These are phyloP conservation scores for Boletellus emodensis DNA, from an alignment of 768 basidiomycete species.

Conservation along the genomic window DNA sequence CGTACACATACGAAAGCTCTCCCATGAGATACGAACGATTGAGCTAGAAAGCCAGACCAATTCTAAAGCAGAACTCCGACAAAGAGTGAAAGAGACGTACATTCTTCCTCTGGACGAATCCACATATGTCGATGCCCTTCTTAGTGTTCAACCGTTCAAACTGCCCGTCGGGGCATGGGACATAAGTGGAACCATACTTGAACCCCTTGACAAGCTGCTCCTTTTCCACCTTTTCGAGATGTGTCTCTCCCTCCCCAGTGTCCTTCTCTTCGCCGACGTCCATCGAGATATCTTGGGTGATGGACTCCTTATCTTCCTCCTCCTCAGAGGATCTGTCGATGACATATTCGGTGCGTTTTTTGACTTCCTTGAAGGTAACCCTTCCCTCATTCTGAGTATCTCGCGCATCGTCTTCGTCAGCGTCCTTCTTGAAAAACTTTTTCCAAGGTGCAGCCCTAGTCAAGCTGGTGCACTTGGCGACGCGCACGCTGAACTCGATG, in stretches of 20 bases:
- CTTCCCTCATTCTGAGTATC: slow-evolving; percentile 29
- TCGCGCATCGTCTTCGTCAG: slow-evolving; percentile 24
- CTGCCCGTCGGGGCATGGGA: slow-evolving; percentile 80
- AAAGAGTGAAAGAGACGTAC: slow-evolving; percentile 37
- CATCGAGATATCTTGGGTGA: slow-evolving; percentile 14
- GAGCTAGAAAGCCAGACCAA: slow-evolving; percentile 46
- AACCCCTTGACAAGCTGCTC: slow-evolving; percentile 78
- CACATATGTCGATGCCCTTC: slow-evolving; percentile 85
- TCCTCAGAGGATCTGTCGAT: slow-evolving; percentile 45
- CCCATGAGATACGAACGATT: slow-evolving; percentile 79
- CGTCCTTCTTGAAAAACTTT: slow-evolving; percentile 38
- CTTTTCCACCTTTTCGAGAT: slow-evolving; percentile 60
- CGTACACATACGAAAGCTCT: slow-evolving; percentile 85
- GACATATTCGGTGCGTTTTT: slow-evolving; percentile 51
- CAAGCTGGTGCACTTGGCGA: slow-evolving; percentile 75
- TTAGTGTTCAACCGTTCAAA: slow-evolving; percentile 70
- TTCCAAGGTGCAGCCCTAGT: slow-evolving; percentile 74
- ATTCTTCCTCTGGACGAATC: slow-evolving; percentile 69
- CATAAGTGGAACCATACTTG: slow-evolving; percentile 88
- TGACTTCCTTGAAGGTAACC: slow-evolving; percentile 38
- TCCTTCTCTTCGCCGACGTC: slow-evolving; percentile 32
- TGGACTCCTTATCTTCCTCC: slow-evolving; percentile 17
- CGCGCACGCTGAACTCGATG: slow-evolving; percentile 67
- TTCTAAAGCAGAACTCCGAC: background rate
- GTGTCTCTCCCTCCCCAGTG: slow-evolving; percentile 33